Conservation (phyloP, 164 flowering plant species). For the Macadamia tetraphylla region DNA sequence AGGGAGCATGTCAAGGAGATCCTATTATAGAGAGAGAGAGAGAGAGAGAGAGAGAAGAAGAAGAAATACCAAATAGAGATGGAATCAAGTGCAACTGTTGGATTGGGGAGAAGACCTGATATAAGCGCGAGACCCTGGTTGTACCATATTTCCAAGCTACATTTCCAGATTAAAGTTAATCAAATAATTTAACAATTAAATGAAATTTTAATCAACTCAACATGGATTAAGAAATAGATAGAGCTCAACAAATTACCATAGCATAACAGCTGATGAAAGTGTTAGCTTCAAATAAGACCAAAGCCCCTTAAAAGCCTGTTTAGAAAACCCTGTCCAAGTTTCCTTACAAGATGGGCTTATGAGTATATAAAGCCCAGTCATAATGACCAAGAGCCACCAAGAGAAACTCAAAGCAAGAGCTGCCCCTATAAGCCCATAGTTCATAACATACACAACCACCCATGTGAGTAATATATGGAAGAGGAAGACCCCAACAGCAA, state of each 20-base stretch:
- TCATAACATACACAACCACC: constrained; percentile 45
- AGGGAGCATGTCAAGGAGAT: too few species aligned
- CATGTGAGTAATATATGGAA: constrained; percentile 49
- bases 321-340: constrained; percentile 72
- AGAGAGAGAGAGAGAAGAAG: too few species aligned
- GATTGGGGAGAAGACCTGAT: constrained; percentile 62
- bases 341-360: constrained; percentile 55
- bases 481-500: constrained; percentile 55
- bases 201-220: too few species aligned
- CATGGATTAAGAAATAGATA: neutral
- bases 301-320: constrained; percentile 54
- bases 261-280: constrained; percentile 69
- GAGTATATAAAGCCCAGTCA: constrained; percentile 43
- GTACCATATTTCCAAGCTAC: constrained; percentile 85
- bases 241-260: constrained; percentile 41
- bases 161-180: neutral
- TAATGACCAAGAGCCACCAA: constrained; percentile 64
- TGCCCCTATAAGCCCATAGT: constrained; percentile 67
- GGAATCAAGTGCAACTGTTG: constrained; percentile 61
- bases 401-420: constrained; percentile 63
- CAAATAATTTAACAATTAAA: too few species aligned
- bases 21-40: too few species aligned
- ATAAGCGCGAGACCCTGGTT: constrained; percentile 64
- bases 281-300: constrained; percentile 78
- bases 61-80: constrained; percentile 55